Evolutionary conservation across 768 basidiomycete genomes (phyloP).

Genomic region (Infundibulicybe gibba): DNA sequence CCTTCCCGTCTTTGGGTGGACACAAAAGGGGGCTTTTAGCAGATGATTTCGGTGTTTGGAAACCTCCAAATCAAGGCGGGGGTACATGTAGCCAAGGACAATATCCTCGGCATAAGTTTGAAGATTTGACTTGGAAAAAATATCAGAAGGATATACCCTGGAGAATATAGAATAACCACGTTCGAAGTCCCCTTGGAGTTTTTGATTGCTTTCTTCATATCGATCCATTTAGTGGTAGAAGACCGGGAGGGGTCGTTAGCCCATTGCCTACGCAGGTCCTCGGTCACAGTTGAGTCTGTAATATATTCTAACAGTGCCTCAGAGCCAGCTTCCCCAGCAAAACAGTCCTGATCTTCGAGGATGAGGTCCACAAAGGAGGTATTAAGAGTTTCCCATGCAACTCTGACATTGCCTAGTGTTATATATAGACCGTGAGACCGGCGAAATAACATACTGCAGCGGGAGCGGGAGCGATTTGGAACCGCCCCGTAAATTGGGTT

Average conservation of each 20-base stretch:
- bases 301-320: constrained; percentile 72
- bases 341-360: constrained; percentile 82
- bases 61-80: constrained; percentile 94
- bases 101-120: constrained; percentile 75
- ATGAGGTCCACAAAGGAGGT: constrained; percentile 63
- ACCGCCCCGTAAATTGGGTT: constrained; percentile 64
- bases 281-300: constrained; percentile 54
- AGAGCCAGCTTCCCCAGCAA: constrained; percentile 65
- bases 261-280: constrained; percentile 58
- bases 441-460: constrained; percentile 48
- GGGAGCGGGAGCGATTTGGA: constrained; percentile 63
- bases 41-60: constrained; percentile 97
- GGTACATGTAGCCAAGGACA: constrained; percentile 91
- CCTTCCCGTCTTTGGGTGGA: constrained; percentile 94
- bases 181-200: constrained; percentile 21
- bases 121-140: constrained; percentile 16
- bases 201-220: constrained; percentile 45
- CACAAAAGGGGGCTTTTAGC: constrained; percentile 95
- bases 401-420: constrained; percentile 21
- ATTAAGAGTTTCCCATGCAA: constrained; percentile 47
- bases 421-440: not conserved
- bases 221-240: constrained; percentile 74
- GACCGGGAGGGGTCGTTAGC: constrained; percentile 40
- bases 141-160: constrained; percentile 1
- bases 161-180: constrained; percentile 25